phyloP scores from a whole-genome alignment of 352 stramenopile genomes.

The Phytophthora brassicae region DNA sequence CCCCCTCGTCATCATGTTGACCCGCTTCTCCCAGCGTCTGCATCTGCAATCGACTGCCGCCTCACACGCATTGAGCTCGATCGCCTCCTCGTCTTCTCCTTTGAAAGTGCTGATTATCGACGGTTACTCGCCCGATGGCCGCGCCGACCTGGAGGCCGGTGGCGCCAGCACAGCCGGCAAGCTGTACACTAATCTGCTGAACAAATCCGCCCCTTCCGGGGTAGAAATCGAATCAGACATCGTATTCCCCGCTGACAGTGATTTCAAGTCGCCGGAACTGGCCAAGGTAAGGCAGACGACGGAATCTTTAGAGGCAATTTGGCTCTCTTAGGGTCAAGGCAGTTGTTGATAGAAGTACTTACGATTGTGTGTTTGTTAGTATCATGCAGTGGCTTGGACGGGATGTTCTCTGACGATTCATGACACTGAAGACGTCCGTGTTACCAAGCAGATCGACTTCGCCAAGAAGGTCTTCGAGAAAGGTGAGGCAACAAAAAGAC shows the following conservation, averaged over 20 bases:
- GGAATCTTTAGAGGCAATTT: neutral
- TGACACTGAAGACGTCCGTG: slow-evolving; percentile 51
- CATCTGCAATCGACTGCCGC: slow-evolving; percentile 3
- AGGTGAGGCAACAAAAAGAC: slow-evolving; percentile 26
- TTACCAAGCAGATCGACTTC: slow-evolving; percentile 78
- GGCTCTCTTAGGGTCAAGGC: neutral
- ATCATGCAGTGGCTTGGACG: slow-evolving; percentile 78
- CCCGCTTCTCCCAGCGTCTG: slow-evolving; percentile 18
- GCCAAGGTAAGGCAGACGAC: slow-evolving; percentile 42
- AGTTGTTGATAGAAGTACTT: neutral
- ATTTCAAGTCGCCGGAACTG: slow-evolving; percentile 63
- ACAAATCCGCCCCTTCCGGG: slow-evolving; percentile 56
- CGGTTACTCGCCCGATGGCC: slow-evolving; percentile 71
- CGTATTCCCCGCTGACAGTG: slow-evolving; percentile 64
- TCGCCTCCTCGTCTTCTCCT: slow-evolving; percentile 33
- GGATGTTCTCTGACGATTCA: slow-evolving; percentile 78
- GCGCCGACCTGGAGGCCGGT: slow-evolving; percentile 62
- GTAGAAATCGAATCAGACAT: slow-evolving; percentile 53
- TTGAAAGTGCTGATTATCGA: slow-evolving; percentile 77
- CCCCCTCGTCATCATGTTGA: slow-evolving; percentile 19
- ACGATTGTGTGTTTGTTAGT: slow-evolving; percentile 28
- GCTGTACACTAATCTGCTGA: slow-evolving; percentile 65
- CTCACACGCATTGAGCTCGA: slow-evolving; percentile 26
- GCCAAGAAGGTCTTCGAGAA: slow-evolving; percentile 66
- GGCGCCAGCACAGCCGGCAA: slow-evolving; percentile 71